Conservation (phyloP, 1,284 basidiomycete species). For the Cystobasidium pallidum region DNA sequence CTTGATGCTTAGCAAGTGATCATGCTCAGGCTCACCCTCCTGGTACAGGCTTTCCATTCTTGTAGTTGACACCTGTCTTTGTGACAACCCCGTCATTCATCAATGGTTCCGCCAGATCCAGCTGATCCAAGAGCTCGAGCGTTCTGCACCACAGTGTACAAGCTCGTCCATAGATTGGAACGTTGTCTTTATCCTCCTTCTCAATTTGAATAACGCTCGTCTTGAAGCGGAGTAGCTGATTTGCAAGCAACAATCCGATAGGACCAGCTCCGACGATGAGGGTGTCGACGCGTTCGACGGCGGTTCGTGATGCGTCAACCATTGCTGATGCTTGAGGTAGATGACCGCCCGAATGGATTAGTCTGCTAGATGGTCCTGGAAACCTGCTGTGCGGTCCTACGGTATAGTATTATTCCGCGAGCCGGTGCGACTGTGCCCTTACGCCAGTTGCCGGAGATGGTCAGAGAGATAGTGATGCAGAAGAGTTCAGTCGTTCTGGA, state of each 20-base stretch:
- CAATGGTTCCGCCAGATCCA: constrained; percentile 39
- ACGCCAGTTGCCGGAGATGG: too few species aligned
- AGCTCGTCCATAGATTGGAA: constrained; percentile 43
- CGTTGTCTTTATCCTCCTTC: constrained; percentile 37
- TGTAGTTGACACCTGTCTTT: constrained; percentile 42
- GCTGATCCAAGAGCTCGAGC: constrained; percentile 45
- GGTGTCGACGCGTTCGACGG: constrained; percentile 25
- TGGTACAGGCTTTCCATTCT: constrained; percentile 33
- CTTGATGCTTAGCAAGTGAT: background rate
- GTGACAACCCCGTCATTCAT: constrained; percentile 40
- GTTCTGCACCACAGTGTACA: constrained; percentile 45
- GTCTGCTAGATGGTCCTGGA: background rate
- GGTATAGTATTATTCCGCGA: too few species aligned
- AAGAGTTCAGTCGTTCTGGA: too few species aligned
- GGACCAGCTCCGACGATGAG: constrained; percentile 42
- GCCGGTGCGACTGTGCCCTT: too few species aligned
- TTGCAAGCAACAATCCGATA: constrained; percentile 29
- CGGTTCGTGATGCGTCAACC: background rate
- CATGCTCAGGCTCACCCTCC: constrained; percentile 33
- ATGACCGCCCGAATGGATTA: background rate
- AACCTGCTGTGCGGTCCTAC: too few species aligned
- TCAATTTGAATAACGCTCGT: constrained; percentile 35
- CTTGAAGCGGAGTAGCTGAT: constrained; percentile 32
- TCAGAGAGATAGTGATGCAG: too few species aligned
- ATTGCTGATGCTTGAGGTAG: constrained; percentile 2